Percentiles rank a stretch among this genome's conserved stretches.
Conservation (phyloP, 371 early-diverging fungal species). For the Coemansia sp. region DNA sequence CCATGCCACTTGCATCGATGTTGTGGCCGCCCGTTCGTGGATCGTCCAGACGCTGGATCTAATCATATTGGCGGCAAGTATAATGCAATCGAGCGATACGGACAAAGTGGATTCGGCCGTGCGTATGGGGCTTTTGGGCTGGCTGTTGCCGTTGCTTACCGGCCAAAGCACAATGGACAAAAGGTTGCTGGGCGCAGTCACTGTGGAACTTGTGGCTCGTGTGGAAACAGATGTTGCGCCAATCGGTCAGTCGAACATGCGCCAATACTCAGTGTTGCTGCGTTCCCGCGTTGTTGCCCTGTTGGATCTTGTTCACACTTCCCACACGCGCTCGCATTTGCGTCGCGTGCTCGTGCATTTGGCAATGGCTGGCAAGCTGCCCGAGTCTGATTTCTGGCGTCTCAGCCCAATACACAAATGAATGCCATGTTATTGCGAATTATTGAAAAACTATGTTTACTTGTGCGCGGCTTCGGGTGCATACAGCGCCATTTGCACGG, state of each 20-base stretch:
- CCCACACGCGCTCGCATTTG: neutral
- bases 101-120: neutral
- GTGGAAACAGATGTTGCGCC: conserved; percentile 5
- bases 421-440: neutral
- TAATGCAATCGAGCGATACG: neutral
- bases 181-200: neutral
- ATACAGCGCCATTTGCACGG: conserved; percentile 81
- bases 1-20: neutral
- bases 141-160: conserved; percentile 36
- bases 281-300: conserved; percentile 27
- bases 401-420: neutral
- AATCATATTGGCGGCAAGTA: conserved; percentile 30
- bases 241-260: neutral
- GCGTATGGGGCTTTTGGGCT: conserved; percentile 2
- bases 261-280: conserved; percentile 30
- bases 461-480: conserved; percentile 24
- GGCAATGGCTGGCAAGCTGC: conserved; percentile 28
- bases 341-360: conserved; percentile 14
- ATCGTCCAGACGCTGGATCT: conserved; percentile 31
- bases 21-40: conserved; percentile 4
- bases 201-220: conserved; percentile 19
- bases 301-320: conserved; percentile 9
- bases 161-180: neutral
- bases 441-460: neutral
- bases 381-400: conserved; percentile 8